phyloP scores from a whole-genome alignment of 2,329 filamentous ascomycete species.

The Paracoccidioides lutzii region DNA sequence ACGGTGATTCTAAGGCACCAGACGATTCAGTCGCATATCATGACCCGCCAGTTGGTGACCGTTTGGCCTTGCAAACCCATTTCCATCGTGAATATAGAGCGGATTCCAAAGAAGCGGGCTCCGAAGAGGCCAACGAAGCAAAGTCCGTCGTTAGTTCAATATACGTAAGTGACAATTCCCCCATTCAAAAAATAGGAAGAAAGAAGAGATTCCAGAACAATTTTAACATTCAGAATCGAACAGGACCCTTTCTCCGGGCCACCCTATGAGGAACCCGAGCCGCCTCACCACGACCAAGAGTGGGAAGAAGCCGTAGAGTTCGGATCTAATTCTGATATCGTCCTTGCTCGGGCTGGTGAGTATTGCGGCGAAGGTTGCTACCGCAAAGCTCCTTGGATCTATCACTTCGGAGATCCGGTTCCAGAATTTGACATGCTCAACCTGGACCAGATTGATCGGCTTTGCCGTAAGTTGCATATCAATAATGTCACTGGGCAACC shows the following conservation, averaged over 20 bases:
- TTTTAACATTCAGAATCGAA: neutral
- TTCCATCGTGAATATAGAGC: too few species aligned
- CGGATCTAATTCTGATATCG: neutral
- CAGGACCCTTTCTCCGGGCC: neutral
- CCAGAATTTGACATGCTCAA: conserved; percentile 2
- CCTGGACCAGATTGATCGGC: conserved; percentile 2
- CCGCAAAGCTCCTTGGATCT: neutral
- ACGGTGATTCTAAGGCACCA: neutral
- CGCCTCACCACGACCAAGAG: neutral
- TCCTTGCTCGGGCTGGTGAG: neutral
- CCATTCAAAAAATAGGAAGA: too few species aligned
- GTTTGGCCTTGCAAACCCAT: too few species aligned
- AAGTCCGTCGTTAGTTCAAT: too few species aligned
- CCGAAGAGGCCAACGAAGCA: too few species aligned
- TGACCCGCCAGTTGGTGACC: too few species aligned
- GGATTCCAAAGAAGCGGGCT: too few species aligned
- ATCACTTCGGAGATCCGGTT: neutral
- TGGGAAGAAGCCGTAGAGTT: neutral
- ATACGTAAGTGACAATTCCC: too few species aligned
- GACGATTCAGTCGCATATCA: neutral
- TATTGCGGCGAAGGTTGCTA: neutral
- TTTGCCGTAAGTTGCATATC: conserved; percentile 1
- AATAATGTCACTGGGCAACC: neutral
- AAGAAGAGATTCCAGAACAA: neutral
- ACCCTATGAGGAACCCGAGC: neutral